Base-by-base conservation (phyloP, 2,329 filamentous ascomycete species). In the Colletotrichum sidae region DNA sequence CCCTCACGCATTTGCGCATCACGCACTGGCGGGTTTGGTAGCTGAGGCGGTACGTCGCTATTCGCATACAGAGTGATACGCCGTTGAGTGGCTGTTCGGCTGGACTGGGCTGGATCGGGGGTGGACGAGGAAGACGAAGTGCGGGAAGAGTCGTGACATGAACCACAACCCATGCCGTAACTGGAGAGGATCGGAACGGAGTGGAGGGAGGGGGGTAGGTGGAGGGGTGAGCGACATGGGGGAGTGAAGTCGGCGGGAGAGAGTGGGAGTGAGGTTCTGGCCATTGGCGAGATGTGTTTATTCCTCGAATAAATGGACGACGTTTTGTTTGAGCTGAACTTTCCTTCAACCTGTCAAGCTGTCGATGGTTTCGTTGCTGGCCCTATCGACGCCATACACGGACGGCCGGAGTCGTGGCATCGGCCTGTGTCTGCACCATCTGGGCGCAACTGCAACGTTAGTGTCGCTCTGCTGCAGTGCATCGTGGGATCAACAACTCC, bases 41-140 rank as follows among this genome's bases (percentile, higher is more conserved):
- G 60, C 44, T 25, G 44, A 17, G 35, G 58, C 42, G 10, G 58
- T 11, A 5, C 25, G 4, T 25, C 4, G 25, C 25, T 25, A 25
- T 25, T 25, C 25, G 25, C 25, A 25, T 25, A 25, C 25, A 25
- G 25, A 12, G 35, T 8, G 41, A 34, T 12, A 33, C 12, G 17
- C 17, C 55, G 34, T 50, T 60, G 56, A 60, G 51, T 65, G 57
- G 61, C 49, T 65, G 51, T 35, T 60, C 57, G 61, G 50, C 52
- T 62, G 47, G 58, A 62, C 52, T 60, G 58, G 52, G 58, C 52
- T 56, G 58, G 47, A 57, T 49, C 49, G 52, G 58, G 52, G 25
- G 25, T 25, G 25, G 25, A 25, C 25, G 25, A 25, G 25, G 35
- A 50, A 52, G 51, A 39, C 51, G 46, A 38, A 45, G 15, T 42